phyloP scores from a whole-genome alignment of 805 yeast genomes.

The Candida bentonensis region DNA sequence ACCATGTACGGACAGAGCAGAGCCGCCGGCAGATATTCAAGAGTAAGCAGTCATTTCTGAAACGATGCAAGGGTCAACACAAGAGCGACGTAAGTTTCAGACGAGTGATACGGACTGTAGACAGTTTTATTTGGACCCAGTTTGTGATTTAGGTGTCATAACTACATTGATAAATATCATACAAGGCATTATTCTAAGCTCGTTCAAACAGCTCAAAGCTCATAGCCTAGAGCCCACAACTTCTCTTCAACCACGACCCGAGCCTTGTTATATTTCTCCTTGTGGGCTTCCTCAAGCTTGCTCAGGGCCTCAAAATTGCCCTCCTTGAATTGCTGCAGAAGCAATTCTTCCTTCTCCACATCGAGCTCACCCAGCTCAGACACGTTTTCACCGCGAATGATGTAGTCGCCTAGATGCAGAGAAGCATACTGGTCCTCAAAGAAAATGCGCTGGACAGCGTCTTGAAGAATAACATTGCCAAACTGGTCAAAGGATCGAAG shows the following conservation, averaged over 20 bases:
- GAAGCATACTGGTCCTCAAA: conserved; percentile 52
- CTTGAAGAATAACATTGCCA: conserved; percentile 80
- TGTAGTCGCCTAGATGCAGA: conserved; percentile 59
- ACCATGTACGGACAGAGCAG: neutral
- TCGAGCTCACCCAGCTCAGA: conserved; percentile 90
- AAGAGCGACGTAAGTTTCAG: neutral
- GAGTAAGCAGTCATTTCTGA: neutral
- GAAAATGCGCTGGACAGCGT: conserved; percentile 70
- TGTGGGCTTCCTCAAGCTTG: conserved; percentile 17
- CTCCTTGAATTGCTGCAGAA: conserved; percentile 40
- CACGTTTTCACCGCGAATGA: conserved; percentile 93
- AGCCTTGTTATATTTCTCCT: conserved; percentile 10
- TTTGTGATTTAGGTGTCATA: neutral
- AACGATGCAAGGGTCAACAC: neutral
- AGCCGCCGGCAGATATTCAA: neutral
- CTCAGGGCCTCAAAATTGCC: conserved; percentile 47
- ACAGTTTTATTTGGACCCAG: neutral
- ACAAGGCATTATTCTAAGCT: neutral
- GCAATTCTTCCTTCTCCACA: conserved; percentile 67
- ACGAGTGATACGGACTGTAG: neutral
- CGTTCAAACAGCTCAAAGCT: neutral
- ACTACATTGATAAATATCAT: neutral
- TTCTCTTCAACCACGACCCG: conserved; percentile 8
- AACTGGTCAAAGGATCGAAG: conserved; percentile 92
- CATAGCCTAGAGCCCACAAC: conserved; percentile 2